Evolutionary conservation across 1,284 basidiomycete species (phyloP).

Genomic region (Tilletia setariae): DNA sequence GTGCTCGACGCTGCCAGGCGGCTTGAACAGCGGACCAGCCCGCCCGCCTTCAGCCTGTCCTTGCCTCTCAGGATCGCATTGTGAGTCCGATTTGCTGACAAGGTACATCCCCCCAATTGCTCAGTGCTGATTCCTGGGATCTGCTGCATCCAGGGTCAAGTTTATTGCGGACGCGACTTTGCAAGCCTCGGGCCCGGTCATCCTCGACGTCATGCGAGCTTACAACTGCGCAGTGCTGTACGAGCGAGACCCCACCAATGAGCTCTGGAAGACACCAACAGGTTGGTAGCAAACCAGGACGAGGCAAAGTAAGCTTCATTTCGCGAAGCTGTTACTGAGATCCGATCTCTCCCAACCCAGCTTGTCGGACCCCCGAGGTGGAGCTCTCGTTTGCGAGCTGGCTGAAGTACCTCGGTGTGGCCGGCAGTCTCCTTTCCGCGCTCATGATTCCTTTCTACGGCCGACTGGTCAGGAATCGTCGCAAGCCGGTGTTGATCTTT

Average conservation of each 20-base stretch:
- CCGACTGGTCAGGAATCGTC: neutral
- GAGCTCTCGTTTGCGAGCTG: neutral
- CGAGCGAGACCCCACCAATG: neutral
- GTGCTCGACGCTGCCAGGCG: no score
- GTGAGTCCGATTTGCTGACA: no score
- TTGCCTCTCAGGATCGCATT: no score
- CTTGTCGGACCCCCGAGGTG: neutral
- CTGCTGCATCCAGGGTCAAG: no score
- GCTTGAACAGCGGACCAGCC: no score
- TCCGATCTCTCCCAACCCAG: no score
- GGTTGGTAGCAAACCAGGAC: neutral
- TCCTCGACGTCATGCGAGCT: neutral
- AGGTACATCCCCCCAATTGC: no score
- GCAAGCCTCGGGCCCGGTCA: neutral
- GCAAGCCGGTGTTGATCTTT: neutral
- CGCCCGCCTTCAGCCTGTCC: no score
- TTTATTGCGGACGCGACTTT: neutral
- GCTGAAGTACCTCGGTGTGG: neutral
- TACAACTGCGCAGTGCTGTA: neutral
- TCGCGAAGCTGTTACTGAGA: no score
- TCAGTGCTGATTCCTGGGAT: no score
- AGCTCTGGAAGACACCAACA: neutral
- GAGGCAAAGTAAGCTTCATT: no score
- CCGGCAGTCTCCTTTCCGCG: neutral
- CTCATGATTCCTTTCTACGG: constrained; percentile 5